Conservation (phyloP, 2,329 filamentous ascomycete species). For the Lasiodiplodia hormozganensis region DNA sequence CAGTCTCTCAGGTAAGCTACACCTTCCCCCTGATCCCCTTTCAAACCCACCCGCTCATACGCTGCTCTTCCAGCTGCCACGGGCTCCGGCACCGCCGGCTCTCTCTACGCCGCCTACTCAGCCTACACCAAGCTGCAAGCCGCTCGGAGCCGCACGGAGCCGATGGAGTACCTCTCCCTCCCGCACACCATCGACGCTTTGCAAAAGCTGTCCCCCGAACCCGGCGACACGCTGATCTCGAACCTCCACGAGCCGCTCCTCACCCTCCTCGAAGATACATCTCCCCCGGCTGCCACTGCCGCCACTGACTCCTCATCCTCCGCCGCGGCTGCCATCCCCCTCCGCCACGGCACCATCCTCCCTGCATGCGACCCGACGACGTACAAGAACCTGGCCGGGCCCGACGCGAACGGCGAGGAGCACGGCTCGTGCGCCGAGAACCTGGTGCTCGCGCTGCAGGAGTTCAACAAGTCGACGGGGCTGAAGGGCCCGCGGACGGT, state of each 20-base stretch:
- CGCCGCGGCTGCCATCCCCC: conserved; percentile 39
- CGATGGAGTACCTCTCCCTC: conserved; percentile 57
- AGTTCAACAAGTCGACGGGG: conserved; percentile 55
- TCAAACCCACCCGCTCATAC: neutral
- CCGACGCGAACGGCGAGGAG: conserved; percentile 51
- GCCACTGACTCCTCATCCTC: conserved; percentile 37
- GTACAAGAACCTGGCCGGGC: conserved; percentile 44
- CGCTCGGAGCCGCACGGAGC: conserved; percentile 38
- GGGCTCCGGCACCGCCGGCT: conserved; percentile 55
- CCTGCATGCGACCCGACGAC: conserved; percentile 55
- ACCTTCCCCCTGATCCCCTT: neutral
- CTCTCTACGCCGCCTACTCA: conserved; percentile 57
- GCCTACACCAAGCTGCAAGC: conserved; percentile 50
- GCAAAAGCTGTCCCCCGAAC: conserved; percentile 46
- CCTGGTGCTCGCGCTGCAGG: conserved; percentile 56
- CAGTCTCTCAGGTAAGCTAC: conserved; percentile 47
- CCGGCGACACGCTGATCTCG: conserved; percentile 43
- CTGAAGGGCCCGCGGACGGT: conserved; percentile 55
- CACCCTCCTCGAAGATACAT: conserved; percentile 54
- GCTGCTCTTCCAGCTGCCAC: conserved; percentile 46
- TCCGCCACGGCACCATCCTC: conserved; percentile 56
- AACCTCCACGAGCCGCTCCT: conserved; percentile 56
- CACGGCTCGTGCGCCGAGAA: conserved; percentile 58
- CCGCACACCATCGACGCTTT: conserved; percentile 52
- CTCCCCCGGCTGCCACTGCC: conserved; percentile 42